A percentile compares a stretch with the other conserved stretches of the same genome.
Evolutionary conservation across 306 rosid species (phyloP).

Genomic region (Aeschynomene evenia): DNA sequence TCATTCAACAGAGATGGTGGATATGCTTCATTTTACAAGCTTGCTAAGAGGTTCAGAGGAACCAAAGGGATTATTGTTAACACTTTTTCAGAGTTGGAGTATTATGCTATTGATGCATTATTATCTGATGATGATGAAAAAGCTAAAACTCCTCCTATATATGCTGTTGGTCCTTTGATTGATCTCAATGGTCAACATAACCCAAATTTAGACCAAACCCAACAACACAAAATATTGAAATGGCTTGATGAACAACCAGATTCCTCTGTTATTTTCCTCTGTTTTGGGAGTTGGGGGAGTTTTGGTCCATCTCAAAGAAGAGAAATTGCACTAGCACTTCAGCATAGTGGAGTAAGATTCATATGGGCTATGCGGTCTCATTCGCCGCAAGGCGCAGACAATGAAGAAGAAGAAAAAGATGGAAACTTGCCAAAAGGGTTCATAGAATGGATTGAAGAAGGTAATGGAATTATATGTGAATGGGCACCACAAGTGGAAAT

Average conservation of each 20-base stretch:
- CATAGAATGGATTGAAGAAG: conserved; percentile 50
- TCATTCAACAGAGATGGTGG: conserved; percentile 36
- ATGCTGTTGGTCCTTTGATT: conserved; percentile 61
- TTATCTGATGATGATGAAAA: conserved; percentile 26
- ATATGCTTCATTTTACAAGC: conserved; percentile 29
- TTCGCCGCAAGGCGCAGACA: no score
- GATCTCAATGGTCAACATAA: conserved; percentile 29
- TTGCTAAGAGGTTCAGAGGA: conserved; percentile 43
- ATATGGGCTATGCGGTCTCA: conserved; percentile 49
- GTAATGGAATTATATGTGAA: conserved; percentile 54
- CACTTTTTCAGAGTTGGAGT: conserved; percentile 50
- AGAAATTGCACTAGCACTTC: conserved; percentile 57
- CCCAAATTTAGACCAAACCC: conserved; percentile 37
- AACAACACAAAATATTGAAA: conserved; percentile 41
- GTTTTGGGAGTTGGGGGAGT: conserved; percentile 68
- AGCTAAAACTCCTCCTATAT: conserved; percentile 46
- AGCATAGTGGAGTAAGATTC: conserved; percentile 51
- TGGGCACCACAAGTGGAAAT: no score
- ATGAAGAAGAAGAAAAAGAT: no score
- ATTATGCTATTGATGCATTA: conserved; percentile 31
- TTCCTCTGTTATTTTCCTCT: conserved; percentile 50
- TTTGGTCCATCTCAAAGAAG: conserved; percentile 52
- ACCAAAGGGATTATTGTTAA: conserved; percentile 62
- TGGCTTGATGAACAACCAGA: conserved; percentile 60
- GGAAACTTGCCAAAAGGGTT: conserved; percentile 53